Evolutionary conservation across 78 protist species (phyloP).

Genomic region (Emiliania huxleyi): DNA sequence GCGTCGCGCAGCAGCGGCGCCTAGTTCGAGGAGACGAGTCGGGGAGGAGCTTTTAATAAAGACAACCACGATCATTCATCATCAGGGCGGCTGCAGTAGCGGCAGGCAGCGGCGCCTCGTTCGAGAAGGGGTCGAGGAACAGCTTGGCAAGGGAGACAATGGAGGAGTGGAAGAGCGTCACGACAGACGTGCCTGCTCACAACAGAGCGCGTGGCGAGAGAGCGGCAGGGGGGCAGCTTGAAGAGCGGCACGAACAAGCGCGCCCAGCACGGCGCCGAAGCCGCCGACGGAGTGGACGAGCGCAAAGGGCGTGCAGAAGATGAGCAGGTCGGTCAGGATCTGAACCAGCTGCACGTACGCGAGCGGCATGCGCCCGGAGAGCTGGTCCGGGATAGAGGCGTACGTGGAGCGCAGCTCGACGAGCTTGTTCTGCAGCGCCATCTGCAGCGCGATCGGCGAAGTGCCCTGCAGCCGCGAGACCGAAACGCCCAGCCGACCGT

Average conservation of each 20-base stretch:
- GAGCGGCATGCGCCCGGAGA: constrained; percentile 18
- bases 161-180: neutral
- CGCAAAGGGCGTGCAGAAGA: neutral
- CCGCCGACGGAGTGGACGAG: neutral
- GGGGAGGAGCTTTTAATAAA: no score
- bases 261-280: constrained; percentile 8
- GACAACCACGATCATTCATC: no score
- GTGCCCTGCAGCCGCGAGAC: neutral
- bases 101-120: neutral
- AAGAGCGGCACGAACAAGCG: no score
- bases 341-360: constrained; percentile 27
- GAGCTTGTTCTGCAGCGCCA: neutral
- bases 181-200: neutral
- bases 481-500: neutral
- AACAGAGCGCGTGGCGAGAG: no score
- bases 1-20: no score
- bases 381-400: neutral
- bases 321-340: neutral
- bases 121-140: neutral
- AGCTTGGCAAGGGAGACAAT: neutral
- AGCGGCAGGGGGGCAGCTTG: no score
- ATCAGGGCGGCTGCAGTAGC: no score
- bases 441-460: neutral
- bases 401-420: neutral
- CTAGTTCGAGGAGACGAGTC: no score